phyloP scores from a whole-genome alignment of 1,284 basidiomycete species.

The Cryptococcus wingfieldii region DNA sequence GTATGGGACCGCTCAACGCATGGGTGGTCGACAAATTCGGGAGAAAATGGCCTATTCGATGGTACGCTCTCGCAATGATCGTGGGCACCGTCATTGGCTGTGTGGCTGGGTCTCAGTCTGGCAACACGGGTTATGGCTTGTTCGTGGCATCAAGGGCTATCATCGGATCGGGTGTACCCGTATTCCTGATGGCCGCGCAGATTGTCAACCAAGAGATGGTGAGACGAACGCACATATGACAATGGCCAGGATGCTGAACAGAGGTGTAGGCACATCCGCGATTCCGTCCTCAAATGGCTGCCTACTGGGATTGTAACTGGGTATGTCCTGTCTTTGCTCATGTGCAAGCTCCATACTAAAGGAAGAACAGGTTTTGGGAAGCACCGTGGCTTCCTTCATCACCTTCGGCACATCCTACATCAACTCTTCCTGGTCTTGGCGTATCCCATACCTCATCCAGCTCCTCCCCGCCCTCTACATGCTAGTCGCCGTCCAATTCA shows the following conservation, averaged over 20 bases:
- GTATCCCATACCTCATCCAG: slow-evolving; percentile 17
- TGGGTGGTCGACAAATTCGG: slow-evolving; percentile 8
- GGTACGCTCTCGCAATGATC: slow-evolving; percentile 5
- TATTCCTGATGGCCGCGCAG: slow-evolving; percentile 14
- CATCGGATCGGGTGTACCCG: slow-evolving; percentile 8
- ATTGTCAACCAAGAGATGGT: slow-evolving; percentile 20
- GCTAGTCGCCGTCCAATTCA: slow-evolving; percentile 17
- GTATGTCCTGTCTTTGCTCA: too few relatives aligned
- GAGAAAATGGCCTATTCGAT: slow-evolving; percentile 7
- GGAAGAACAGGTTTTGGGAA: slow-evolving; percentile 2
- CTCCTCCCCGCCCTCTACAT: slow-evolving; percentile 14
- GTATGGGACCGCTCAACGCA: slow-evolving; percentile 8
- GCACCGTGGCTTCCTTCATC: slow-evolving; percentile 18
- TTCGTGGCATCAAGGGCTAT: slow-evolving; percentile 12
- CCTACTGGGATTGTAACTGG: slow-evolving; percentile 11
- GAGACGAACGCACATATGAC: not conserved
- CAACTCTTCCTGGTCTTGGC: slow-evolving; percentile 17
- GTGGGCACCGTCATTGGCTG: slow-evolving; percentile 9
- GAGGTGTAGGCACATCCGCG: slow-evolving; percentile 11
- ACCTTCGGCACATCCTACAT: slow-evolving; percentile 28
- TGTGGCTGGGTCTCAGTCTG: slow-evolving; percentile 3
- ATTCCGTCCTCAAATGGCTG: slow-evolving; percentile 11
- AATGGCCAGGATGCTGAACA: too few relatives aligned
- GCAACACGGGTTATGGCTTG: slow-evolving; percentile 4
- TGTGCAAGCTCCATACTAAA: too few relatives aligned